Evolutionary conservation across 2,329 filamentous ascomycete genomes (phyloP), one percentile per base, ranked within the genome.

Genomic region (Colletotrichum salicis): DNA sequence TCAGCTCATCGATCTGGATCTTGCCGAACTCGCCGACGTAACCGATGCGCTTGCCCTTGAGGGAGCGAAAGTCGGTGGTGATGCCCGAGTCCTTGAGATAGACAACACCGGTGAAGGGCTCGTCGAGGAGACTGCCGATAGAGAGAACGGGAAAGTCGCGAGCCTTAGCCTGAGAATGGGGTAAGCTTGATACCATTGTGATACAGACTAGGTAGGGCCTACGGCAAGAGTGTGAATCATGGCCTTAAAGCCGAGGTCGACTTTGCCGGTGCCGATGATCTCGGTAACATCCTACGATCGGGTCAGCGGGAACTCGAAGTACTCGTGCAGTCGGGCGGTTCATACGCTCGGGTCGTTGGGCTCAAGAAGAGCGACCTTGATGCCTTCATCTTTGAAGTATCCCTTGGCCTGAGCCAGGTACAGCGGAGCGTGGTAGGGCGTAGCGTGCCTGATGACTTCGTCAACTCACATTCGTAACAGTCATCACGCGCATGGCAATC

Each of bases 1-100:
- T 94, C 73, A 95, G 88, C 79, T 95, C 93, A 79, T 95, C 93
- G 75, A 95, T 94, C 83, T 94, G 92, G 79, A 94, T 94, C 88
- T 92, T 95, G 82, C 93, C 93, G 74, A 94, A 94, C 80, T 94
- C 93, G 76, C 92, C 92, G 68, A 94, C 92, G 76, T 94, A 94
- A 79, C 93, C 93, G 79, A 94, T 94, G 29, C 88, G 89, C 84
- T 94, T 94, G 76, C 92, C 92, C 82, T 91, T 92, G 76, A 95
- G 88, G 52, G 91, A 91, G 79, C 86, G 88, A 84, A 95, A 94
- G 84, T 94, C 92, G 58, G 89, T 83, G 35, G 91, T 94, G 82
- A 94, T 94, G 68, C 92, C 92, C 58, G 90, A 92, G 59, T 87
- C 86, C 80, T 93, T 94, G 78, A 94, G 88, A 80, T 94, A 94